Conservation (phyloP, 768 basidiomycete genomes). For the Trametes cingulata region DNA sequence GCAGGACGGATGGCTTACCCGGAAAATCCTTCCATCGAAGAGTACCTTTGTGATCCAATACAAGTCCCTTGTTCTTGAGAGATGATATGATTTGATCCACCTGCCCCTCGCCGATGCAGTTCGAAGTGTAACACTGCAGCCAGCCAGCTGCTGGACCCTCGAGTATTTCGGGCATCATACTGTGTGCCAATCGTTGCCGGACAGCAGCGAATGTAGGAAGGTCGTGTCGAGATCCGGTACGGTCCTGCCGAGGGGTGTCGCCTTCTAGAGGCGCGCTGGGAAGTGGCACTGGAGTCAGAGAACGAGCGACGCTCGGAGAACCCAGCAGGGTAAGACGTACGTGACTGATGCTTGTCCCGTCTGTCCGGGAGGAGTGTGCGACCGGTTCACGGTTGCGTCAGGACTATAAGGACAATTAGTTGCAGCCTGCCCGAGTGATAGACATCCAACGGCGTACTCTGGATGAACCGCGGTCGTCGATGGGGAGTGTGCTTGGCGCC, state of each 20-base stretch:
- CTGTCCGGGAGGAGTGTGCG: not conserved
- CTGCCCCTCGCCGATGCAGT: not conserved
- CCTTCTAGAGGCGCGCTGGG: not conserved
- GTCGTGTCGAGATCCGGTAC: not conserved
- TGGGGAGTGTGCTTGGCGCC: not conserved
- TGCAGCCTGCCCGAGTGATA: not conserved
- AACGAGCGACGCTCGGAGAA: not conserved
- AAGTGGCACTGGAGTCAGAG: not conserved
- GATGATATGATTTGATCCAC: not conserved
- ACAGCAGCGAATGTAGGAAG: not conserved
- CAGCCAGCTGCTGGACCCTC: not conserved
- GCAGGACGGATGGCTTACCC: not conserved
- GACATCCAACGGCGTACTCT: not conserved
- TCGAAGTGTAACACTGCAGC: constrained; percentile 1
- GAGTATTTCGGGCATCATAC: not conserved
- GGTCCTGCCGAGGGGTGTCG: not conserved
- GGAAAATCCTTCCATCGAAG: constrained; percentile 2
- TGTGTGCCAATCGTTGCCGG: not conserved
- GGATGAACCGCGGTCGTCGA: not conserved
- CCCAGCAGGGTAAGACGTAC: not conserved
- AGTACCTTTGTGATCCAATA: not conserved
- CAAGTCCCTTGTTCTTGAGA: not conserved
- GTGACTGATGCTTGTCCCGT: not conserved
- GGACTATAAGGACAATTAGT: not conserved
- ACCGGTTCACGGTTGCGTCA: not conserved